A percentile compares a stretch with the other conserved stretches of the same genome.
These are phyloP conservation scores for Tripterygium wilfordii DNA, from an alignment of 177 flowering plant genomes.

Conservation along the genomic window DNA sequence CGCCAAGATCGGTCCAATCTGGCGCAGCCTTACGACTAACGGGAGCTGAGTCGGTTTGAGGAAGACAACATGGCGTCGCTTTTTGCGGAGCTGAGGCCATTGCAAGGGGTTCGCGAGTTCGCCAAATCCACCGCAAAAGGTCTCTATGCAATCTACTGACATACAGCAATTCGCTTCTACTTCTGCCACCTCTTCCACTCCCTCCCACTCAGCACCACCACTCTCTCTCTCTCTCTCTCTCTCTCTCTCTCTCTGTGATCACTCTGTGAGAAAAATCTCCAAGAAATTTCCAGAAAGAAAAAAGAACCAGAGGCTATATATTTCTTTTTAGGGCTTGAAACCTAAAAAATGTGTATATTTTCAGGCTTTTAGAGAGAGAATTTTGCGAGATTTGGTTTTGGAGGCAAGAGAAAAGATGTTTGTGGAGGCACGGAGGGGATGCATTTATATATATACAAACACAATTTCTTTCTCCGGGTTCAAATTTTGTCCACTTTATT, in stretches of 20 bases:
- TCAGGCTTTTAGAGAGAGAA: too few species aligned
- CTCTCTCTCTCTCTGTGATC: not conserved
- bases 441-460: too few species aligned
- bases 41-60: conserved; percentile 9
- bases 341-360: too few species aligned
- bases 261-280: not conserved
- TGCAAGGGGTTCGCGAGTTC: conserved; percentile 59
- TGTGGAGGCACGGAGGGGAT: too few species aligned
- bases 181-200: conserved; percentile 1
- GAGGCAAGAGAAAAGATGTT: too few species aligned
- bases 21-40: conserved; percentile 18
- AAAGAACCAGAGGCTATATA: not conserved
- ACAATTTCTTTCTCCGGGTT: too few species aligned
- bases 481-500: too few species aligned
- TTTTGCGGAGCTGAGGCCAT: conserved; percentile 82
- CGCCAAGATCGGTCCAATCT: conserved; percentile 21
- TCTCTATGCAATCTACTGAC: conserved; percentile 49
- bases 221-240: conserved; percentile 6
- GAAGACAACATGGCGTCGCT: conserved; percentile 30
- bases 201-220: conserved; percentile 6
- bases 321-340: too few species aligned
- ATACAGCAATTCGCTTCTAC: conserved; percentile 44
- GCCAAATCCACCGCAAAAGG: conserved; percentile 48
- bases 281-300: not conserved
- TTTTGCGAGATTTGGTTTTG: too few species aligned